Conservation (phyloP, 2,329 filamentous ascomycete species). For the Cordyceps cateniannulata region DNA sequence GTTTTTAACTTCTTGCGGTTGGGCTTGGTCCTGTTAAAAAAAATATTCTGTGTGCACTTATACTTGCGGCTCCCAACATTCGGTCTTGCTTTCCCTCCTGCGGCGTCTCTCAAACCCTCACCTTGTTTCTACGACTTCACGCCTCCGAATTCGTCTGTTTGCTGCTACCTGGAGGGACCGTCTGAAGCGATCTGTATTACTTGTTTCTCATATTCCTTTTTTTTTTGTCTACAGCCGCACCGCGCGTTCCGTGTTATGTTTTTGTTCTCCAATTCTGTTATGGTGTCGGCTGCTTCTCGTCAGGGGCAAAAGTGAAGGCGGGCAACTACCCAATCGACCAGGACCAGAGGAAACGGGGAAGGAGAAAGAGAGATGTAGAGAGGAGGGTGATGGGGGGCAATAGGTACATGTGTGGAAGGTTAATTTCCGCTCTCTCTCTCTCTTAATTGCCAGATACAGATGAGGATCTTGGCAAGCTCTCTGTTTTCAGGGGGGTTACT, state of each 20-base stretch:
- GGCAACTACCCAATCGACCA: neutral
- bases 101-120: neutral
- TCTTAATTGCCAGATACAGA: neutral
- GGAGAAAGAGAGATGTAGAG: neutral
- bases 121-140: conserved; percentile 21
- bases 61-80: conserved; percentile 24
- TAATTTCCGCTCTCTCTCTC: neutral
- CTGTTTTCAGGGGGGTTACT: neutral
- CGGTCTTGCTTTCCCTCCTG: neutral
- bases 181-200: conserved; percentile 12
- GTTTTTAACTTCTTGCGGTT: conserved; percentile 19
- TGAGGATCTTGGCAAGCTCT: neutral
- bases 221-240: neutral
- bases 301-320: neutral
- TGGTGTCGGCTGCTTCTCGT: neutral
- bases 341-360: neutral
- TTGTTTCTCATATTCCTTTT: conserved; percentile 4
- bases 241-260: neutral
- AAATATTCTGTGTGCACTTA: conserved; percentile 29
- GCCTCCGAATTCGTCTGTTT: conserved; percentile 18
- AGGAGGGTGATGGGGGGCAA: no score
- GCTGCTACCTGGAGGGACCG: neutral
- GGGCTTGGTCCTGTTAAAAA: conserved; percentile 13
- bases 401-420: neutral
- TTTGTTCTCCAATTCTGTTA: neutral